Base-by-base conservation (phyloP, 345 rosid species). In the Populus simonii region DNA sequence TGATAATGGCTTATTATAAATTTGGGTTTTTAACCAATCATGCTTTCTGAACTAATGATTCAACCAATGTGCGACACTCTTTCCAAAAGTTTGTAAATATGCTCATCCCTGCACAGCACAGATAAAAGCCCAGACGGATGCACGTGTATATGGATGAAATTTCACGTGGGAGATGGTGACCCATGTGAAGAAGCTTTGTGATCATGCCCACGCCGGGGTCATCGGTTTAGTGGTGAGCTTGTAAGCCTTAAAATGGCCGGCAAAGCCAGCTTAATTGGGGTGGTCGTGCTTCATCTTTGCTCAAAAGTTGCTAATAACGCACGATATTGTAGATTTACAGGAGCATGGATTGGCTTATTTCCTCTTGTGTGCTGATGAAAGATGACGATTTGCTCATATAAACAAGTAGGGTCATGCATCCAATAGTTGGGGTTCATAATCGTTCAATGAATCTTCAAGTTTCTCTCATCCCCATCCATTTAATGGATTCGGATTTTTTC, bases 151-250 rank as follows among this genome's bases (percentile, higher is more conserved):
- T 59, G 78, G 85, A 83, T 80, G 74, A 61, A 43, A 61, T 76
- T 82, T 84, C 88, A 87, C 90, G 86, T 86, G 92, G 92, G 82
- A 68, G 78, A 73, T 55, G 41, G 49, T 63, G 74, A 62, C n/a
- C 81, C 90, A 85, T 85, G 86, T 82, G 90, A 84, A 80, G 90
- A 84, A 41, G 61, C 29, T 62, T 49, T 71, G 15, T 49, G 70
- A 43, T 59, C 65, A 77, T 1, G 20, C 7, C 35, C 9, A 15
- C 2, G 3, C 35, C 15, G 29, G 2, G 61, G 23, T 22, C 22
- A 45, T 71, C 25, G 17, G 43, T 68, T 22, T 16, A 17, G 25
- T 43, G 47, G 25, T 36, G 39, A 25, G 47, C 33, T 27, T 35
- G 13, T 2, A 4, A 2, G 43, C 27, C 33, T 72, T 49, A 12